Evolutionary conservation across 2,329 filamentous ascomycete genomes (phyloP), one percentile per base, ranked within the genome.

Genomic region (Colletotrichum falcatum): DNA sequence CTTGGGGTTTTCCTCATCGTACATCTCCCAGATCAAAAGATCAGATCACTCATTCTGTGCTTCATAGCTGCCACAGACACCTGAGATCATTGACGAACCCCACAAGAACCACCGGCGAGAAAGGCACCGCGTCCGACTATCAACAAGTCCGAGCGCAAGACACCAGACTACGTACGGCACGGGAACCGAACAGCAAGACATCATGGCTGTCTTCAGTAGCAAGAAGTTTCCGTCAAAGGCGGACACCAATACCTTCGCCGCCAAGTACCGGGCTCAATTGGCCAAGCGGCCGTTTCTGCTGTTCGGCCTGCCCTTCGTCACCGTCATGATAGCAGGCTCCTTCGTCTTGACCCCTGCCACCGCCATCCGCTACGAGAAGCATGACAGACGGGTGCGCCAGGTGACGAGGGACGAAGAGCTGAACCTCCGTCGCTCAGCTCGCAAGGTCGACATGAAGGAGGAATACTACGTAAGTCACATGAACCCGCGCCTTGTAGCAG

Each of bases 331-430:
- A 33, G 94, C 92, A 1, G 95, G 94, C 0, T 97, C 94, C 3
- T 99, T 99, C 81, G 92, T 97, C 76, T 88, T 99, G 59, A 98
- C 96, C 0, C 96, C 95, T 1, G 96, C 95, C 6, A 95, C 97
- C 28, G 96, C 97, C 18, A 86, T 99, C 59, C 89, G 97, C 69
- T 99, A 98, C 82, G 96, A 99, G 83, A 90, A 93, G 73, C 91
- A 98, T 78, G 96, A 99, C 79, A 90, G 94, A 73, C 95, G 94
- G 83, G 94, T 98, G 70, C 89, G 92, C 77, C 92, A 95, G 82
- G 81, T 98, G 83, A 92, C 89, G 70, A 90, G 92, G 76, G 93
- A 98, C 70, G 94, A 99, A 80, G 93, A 94, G 76, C 85, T 99
- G 79, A 91, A 94, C 16, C 86, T 98, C 64, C 91, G 93, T 61